Percentiles rank a stretch among this genome's conserved stretches.
Conservation (phyloP, 164 flowering plant species). For the Stephania yunnanensis region DNA sequence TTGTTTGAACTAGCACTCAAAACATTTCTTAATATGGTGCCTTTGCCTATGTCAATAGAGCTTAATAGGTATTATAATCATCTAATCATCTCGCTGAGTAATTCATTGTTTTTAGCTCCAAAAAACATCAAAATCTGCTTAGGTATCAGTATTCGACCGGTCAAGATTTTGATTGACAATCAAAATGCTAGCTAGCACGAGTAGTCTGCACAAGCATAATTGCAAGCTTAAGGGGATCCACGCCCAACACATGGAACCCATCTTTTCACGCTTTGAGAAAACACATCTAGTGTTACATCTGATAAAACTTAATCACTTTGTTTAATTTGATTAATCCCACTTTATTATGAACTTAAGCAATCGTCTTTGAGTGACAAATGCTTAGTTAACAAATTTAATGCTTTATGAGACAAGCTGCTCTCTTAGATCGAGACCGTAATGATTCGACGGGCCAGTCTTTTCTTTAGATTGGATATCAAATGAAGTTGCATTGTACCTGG, state of each 20-base stretch:
- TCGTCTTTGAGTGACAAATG: background rate
- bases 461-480: background rate
- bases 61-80: background rate
- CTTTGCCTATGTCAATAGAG: no score
- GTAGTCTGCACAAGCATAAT: background rate
- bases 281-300: background rate
- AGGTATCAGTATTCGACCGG: background rate
- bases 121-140: background rate
- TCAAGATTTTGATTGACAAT: background rate
- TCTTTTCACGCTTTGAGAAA: conserved; percentile 1
- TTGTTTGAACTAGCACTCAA: no score
- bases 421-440: conserved; percentile 46
- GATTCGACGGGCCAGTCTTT: background rate
- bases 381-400: conserved; percentile 1
- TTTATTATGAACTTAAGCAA: conserved; percentile 14
- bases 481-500: background rate
- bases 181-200: background rate
- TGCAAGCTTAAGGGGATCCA: background rate
- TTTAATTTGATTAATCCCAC: conserved; percentile 5
- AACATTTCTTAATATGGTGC: no score
- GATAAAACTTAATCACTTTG: background rate
- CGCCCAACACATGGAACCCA: background rate
- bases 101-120: background rate
- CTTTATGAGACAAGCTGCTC: conserved; percentile 67
- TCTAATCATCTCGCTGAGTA: background rate